Evolutionary conservation across 495 filamentous ascomycete genomes (phyloP).

Genomic region (Bacidia rubella): DNA sequence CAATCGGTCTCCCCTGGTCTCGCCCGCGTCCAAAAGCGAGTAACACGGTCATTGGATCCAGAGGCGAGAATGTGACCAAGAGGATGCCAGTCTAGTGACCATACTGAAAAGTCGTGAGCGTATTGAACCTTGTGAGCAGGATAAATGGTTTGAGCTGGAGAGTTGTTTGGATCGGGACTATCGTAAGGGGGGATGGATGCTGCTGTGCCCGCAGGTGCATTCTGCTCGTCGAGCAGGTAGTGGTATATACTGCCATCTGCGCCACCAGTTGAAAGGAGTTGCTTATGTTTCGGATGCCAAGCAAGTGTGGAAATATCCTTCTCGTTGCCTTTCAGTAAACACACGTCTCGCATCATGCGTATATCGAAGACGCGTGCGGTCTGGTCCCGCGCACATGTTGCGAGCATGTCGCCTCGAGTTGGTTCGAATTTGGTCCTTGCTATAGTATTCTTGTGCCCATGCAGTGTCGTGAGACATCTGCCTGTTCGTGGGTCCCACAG

Average conservation of each 20-base stretch:
- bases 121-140: conserved; percentile 74
- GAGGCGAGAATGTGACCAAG: conserved; percentile 93
- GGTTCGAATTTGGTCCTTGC: conserved; percentile 79
- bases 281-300: conserved; percentile 87
- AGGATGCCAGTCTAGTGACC: conserved; percentile 96
- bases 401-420: conserved; percentile 66
- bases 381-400: conserved; percentile 83
- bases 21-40: conserved; percentile 85
- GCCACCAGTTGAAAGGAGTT: conserved; percentile 80
- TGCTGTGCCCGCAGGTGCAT: conserved; percentile 55
- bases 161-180: conserved; percentile 58
- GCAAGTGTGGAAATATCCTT: conserved; percentile 86
- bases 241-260: conserved; percentile 80
- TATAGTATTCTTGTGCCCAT: conserved; percentile 95
- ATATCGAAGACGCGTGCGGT: conserved; percentile 87
- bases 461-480: conserved; percentile 79
- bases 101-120: conserved; percentile 87
- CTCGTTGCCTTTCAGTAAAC: conserved; percentile 79
- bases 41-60: conserved; percentile 94
- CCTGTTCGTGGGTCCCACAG: conserved; percentile 92
- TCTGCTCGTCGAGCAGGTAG: conserved; percentile 85
- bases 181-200: conserved; percentile 69
- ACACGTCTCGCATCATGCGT: conserved; percentile 95
- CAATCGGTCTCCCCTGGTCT: conserved; percentile 74
- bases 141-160: conserved; percentile 73